These are phyloP conservation scores for Gossypium longicalyx DNA, from an alignment of 345 rosid genomes.

Conservation along the genomic window DNA sequence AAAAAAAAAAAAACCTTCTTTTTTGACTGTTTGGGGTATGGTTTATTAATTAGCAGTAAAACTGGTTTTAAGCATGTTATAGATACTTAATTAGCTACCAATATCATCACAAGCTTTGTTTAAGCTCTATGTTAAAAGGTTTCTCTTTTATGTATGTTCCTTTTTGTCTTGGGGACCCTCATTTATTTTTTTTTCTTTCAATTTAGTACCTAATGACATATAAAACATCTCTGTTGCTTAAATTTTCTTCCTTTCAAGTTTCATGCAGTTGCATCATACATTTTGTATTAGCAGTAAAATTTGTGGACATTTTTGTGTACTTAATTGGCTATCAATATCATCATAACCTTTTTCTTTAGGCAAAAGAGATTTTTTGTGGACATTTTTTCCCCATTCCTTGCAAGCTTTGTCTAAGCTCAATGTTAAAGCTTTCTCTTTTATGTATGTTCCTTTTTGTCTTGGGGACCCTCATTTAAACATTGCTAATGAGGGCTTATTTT, in stretches of 20 bases:
- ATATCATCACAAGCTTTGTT: neutral
- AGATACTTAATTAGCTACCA: constrained; percentile 2
- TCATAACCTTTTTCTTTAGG: too few species aligned
- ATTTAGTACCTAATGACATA: neutral
- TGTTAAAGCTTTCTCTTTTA: constrained; percentile 1
- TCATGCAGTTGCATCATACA: neutral
- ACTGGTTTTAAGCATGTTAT: neutral
- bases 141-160: neutral
- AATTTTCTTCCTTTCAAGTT: neutral
- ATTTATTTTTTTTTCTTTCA: neutral
- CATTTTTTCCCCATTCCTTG: neutral
- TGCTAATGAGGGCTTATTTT: neutral
- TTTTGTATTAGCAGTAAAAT: too few species aligned
- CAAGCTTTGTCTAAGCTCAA: constrained; percentile 2
- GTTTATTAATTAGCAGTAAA: too few species aligned
- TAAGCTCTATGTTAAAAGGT: constrained; percentile 1
- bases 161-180: constrained; percentile 4
- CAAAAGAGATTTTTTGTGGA: neutral
- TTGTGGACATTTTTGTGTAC: too few species aligned
- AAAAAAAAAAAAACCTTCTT: too few species aligned
- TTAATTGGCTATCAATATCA: too few species aligned
- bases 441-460: neutral
- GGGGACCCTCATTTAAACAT: neutral
- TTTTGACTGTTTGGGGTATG: too few species aligned
- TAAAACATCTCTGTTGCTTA: neutral